These are phyloP conservation scores for Lecanicillium sp. DNA, from an alignment of 2,329 filamentous ascomycete genomes.

Conservation along the genomic window DNA sequence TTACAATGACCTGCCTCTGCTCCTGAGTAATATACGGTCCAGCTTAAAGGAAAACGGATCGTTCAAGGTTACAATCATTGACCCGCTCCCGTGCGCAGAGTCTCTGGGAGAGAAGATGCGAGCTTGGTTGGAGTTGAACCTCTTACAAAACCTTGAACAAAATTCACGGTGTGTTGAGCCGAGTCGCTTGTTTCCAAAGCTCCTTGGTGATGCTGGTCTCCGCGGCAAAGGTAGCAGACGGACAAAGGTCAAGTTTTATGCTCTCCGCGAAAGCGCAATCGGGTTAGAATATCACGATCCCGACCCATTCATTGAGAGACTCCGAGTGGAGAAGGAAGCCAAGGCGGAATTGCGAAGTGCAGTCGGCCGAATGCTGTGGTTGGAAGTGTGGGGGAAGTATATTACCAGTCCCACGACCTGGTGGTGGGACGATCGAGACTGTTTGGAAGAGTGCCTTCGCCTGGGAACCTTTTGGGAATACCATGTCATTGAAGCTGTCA, in stretches of 20 bases:
- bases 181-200: constrained; percentile 46
- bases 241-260: constrained; percentile 41
- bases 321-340: constrained; percentile 19
- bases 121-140: constrained; percentile 53
- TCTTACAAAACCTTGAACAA: constrained; percentile 50
- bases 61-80: constrained; percentile 52
- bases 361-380: constrained; percentile 51
- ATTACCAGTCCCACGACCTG: constrained; percentile 35
- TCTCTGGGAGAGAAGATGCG: constrained; percentile 50
- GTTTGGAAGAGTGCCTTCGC: constrained; percentile 45
- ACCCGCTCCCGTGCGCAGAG: constrained; percentile 48
- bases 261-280: constrained; percentile 25
- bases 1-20: constrained; percentile 32
- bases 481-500: constrained; percentile 46
- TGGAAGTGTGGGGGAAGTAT: constrained; percentile 49
- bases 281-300: constrained; percentile 12
- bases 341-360: constrained; percentile 41
- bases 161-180: constrained; percentile 53
- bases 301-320: constrained; percentile 16
- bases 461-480: constrained; percentile 52
- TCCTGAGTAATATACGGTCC: constrained; percentile 34
- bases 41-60: constrained; percentile 44
- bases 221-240: constrained; percentile 37
- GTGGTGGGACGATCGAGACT: constrained; percentile 55
- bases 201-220: constrained; percentile 48